Evolutionary conservation across 257 asterid genomes (phyloP), one percentile per base, ranked within the genome.

Genomic region (Ilex asprella): DNA sequence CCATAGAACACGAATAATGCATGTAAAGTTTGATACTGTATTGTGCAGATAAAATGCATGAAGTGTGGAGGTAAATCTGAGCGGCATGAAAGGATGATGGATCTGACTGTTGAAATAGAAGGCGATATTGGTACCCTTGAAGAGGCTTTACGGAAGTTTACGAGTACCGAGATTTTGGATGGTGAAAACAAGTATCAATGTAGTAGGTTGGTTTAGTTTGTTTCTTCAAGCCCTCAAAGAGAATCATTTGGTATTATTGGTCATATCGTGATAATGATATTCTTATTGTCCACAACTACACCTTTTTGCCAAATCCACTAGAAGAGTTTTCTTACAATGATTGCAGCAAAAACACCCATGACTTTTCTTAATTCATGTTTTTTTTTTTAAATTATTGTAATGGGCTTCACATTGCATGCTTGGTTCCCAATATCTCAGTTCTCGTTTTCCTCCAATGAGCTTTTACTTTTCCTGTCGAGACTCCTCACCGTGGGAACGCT

Each of bases 131-230:
- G 55, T 61, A 75, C 89, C 15, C 82, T 82, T 65, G 81, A 76
- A 55, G 81, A 81, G 52, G 87, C 87, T 71, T 81, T 83, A 67
- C 71, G 68, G 16, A 83, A 78, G 55, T 83, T 83, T 58, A 81
- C 91, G 21, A 65, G 60, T 58, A 74, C 78, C 10, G 91, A 84
- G 73, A 84, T 68, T 44, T 82, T 84, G 62, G 81, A 84, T 62
- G 87, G 87, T 44, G 85, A 84, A 56, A 86, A 78, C 60, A 84
- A 84, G 82, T 84, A 84, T 49, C 76, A 76, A 70, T 84, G 91
- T 78, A 67, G 71, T 75, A 78, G 82, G 91, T 84, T 13, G 49
- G 59, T 61, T 31, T 47, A 46, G 55, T 59, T 62, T 10, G 54
- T 21, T 32, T 49, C 58, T 21, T 21, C 27, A 21, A 21, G 27